Conservation (phyloP, 345 rosid genomes). For the Arabis alpina region DNA sequence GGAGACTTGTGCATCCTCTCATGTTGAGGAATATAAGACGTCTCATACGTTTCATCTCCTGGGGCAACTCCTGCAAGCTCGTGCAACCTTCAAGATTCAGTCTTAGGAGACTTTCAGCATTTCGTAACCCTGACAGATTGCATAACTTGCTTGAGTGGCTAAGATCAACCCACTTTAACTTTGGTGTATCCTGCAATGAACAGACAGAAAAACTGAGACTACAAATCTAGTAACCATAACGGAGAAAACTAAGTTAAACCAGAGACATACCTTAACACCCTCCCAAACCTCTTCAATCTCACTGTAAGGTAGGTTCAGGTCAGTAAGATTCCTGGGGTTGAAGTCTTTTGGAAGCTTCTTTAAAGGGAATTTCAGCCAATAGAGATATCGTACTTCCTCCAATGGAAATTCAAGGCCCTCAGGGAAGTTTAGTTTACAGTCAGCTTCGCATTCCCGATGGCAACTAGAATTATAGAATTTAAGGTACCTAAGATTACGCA, state of each 20-base stretch:
- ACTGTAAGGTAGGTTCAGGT: slow-evolving; percentile 32
- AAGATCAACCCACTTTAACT: slow-evolving; percentile 42
- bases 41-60: slow-evolving; percentile 5
- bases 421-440: slow-evolving; percentile 4
- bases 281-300: slow-evolving; percentile 38
- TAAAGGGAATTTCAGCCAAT: slow-evolving; percentile 39
- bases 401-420: slow-evolving; percentile 19
- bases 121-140: slow-evolving; percentile 32
- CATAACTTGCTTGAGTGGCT: slow-evolving; percentile 21
- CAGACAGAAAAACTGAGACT: neutral
- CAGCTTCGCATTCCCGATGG: neutral
- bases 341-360: slow-evolving; percentile 35
- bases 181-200: slow-evolving; percentile 34
- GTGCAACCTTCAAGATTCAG: slow-evolving; percentile 40
- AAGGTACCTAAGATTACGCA: slow-evolving; percentile 41
- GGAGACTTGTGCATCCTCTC: slow-evolving; percentile 35
- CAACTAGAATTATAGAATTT: slow-evolving; percentile 31
- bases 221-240: neutral
- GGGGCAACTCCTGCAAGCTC: slow-evolving; percentile 15
- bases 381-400: slow-evolving; percentile 26
- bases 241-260: neutral
- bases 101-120: slow-evolving; percentile 37
- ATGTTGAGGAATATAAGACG: slow-evolving; percentile 30
- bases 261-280: slow-evolving; percentile 28
- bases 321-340: slow-evolving; percentile 34